These are phyloP conservation scores for Globisporangium nodosum DNA, from an alignment of 352 stramenopile species.

Conservation along the genomic window DNA sequence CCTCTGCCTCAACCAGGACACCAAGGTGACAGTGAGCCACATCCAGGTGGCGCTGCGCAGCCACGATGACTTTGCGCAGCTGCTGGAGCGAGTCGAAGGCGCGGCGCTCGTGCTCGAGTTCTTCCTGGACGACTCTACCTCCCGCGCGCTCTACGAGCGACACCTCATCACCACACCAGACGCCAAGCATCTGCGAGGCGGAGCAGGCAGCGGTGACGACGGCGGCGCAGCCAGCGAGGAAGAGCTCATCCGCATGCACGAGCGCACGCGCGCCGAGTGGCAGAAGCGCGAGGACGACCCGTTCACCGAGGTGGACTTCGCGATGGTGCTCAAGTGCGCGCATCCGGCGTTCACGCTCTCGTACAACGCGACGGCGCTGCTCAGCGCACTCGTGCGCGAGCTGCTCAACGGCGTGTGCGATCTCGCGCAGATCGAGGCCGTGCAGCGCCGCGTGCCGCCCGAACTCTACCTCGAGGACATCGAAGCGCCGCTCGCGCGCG, in stretches of 20 bases:
- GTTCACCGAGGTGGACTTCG: constrained; percentile 56
- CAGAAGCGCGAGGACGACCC: constrained; percentile 52
- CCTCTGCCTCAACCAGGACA: constrained; percentile 18
- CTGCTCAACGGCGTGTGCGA: constrained; percentile 47
- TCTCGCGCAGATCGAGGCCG: constrained; percentile 27
- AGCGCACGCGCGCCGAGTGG: constrained; percentile 45
- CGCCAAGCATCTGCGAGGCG: constrained; percentile 31
- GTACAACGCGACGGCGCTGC: constrained; percentile 42
- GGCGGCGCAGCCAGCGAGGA: constrained; percentile 16
- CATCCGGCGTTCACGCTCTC: constrained; percentile 55
- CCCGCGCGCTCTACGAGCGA: constrained; percentile 32
- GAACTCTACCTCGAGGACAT: constrained; percentile 19
- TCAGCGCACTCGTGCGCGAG: constrained; percentile 46
- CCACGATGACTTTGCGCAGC: constrained; percentile 28
- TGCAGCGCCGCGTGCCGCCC: constrained; percentile 17
- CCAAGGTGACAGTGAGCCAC: constrained; percentile 47
- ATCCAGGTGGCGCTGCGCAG: constrained; percentile 46
- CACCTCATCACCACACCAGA: constrained; percentile 35
- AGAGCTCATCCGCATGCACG: constrained; percentile 34
- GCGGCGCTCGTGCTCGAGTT: constrained; percentile 33
- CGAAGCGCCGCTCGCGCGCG: constrained; percentile 5
- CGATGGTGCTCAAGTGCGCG: constrained; percentile 51
- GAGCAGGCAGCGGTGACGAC: not conserved
- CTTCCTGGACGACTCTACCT: constrained; percentile 50
- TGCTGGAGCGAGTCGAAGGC: constrained; percentile 31